Evolutionary conservation across 2,329 filamentous ascomycete species (phyloP), one percentile per base, ranked within the genome.

Genomic region (Magnaporthales sp.): DNA sequence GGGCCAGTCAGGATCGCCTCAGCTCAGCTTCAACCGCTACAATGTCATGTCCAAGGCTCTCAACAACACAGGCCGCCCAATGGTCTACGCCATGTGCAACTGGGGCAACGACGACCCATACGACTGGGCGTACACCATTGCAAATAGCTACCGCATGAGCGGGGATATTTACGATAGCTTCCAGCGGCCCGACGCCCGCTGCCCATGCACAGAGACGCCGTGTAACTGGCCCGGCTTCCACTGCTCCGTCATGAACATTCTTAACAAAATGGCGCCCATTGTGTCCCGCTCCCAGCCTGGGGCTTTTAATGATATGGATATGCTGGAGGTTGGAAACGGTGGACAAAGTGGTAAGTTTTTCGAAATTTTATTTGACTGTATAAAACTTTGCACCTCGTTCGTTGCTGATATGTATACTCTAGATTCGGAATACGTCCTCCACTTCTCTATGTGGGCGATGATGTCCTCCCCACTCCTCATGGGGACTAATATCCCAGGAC

Each of bases 101-200:
- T 78, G 76, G 77, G 77, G 77, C 54, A 70, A 70, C 65, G 71
- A 74, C 58, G 74, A 72, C 51, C 69, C 67, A 15, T 70, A 68
- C 66, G 67, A 72, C 32, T 76, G 74, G 74, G 73, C 70, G 1
- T 69, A 69, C 63, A 71, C 71, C 22, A 71, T 75, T 11, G 70
- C 71, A n/a, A 75, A 77, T 67, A 75, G 75, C 8, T 77, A 74
- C 72, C 70, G 75, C 60, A 75, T 77, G 58, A 73, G 73, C 0
- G 76, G 74, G 24, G 75, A 77, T 66, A 75, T 77, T 54, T 74
- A 74, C 68, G 73, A 75, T 65, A 72, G 71, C 46, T 75, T 77
- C 67, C 71, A 75, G 66, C 72, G 75, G 56, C 72, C 73, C 22
- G 74, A 76, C 65, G 72, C 74, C 56, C 73, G 74, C 31, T 76